phyloP scores from a whole-genome alignment of 2,329 filamentous ascomycete species.

The Calonectria pteridis region DNA sequence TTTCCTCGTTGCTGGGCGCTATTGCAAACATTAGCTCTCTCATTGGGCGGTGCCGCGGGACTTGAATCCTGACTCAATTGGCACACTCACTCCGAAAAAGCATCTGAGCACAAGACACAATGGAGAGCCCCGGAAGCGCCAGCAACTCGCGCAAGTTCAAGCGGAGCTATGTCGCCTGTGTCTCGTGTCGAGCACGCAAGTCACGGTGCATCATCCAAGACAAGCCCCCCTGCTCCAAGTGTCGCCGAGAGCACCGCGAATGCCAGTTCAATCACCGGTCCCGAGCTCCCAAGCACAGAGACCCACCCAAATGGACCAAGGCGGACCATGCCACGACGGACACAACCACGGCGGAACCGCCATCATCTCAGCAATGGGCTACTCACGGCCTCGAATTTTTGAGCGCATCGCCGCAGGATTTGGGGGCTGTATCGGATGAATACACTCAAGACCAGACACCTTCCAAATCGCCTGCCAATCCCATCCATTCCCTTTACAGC shows the following conservation, averaged over 20 bases:
- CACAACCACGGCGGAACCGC: neutral
- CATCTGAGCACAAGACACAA: neutral
- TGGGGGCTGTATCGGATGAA: neutral
- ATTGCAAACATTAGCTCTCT: neutral
- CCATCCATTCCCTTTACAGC: slow-evolving; percentile 18
- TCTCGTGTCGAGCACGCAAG: slow-evolving; percentile 32
- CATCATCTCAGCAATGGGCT: neutral
- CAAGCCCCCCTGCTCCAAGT: slow-evolving; percentile 34
- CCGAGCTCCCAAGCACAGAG: slow-evolving; percentile 24
- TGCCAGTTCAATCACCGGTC: slow-evolving; percentile 30
- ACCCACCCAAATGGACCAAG: slow-evolving; percentile 4
- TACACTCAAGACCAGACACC: neutral
- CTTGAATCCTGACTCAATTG: neutral
- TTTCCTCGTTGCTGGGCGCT: neutral
- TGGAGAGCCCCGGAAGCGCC: slow-evolving; percentile 18
- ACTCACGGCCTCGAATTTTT: neutral
- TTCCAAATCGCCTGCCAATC: neutral
- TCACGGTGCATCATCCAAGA: slow-evolving; percentile 33
- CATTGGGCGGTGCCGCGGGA: neutral
- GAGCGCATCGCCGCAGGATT: neutral
- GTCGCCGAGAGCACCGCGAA: slow-evolving; percentile 31
- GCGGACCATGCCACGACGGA: neutral
- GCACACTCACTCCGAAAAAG: neutral
- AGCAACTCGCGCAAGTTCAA: slow-evolving; percentile 25
- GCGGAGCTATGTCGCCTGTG: slow-evolving; percentile 36